Evolutionary conservation across 108 stramenopile species (phyloP), one percentile per base, ranked within the genome.

Genomic region (Phaeodactylum tricornutum): DNA sequence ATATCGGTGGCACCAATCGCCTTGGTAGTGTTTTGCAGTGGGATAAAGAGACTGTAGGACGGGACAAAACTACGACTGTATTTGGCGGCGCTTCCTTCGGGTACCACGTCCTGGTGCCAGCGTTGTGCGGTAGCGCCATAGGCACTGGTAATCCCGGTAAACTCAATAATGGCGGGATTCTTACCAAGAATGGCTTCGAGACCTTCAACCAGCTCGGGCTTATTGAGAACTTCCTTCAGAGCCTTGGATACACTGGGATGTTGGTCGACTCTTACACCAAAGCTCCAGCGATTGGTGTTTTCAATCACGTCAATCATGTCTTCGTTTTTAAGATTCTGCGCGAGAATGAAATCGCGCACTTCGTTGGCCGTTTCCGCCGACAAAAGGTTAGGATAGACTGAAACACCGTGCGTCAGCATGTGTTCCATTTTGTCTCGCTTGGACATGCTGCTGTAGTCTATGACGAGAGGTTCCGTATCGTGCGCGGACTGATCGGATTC

Each of bases 161-260:
- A 62, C 59, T 79, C 78, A 50, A 79, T 72, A 1, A 57, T 30
- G 16, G 78, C 78, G 17, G 78, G 73, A 69, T 79, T 49, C 1
- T 56, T 58, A 5, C 78, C 78, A 0, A 60, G 36, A 48, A 79
- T 68, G 15, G 53, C 48, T 53, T 72, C 48, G 45, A 79, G 32
- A 2, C 61, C 58, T 22, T 50, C 25, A 3, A 54, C 40, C 33
- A 79, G 47, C 33, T 36, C 21, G 19, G 44, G 23, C 43, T 74
- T 60, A 16, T 15, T 30, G 9, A 43, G 29, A 57, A 64, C 50
- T 71, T 72, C 48, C 47, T 67, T 53, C 54, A 79, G 35, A 20
- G 67, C 52, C 35, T 71, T 26, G 50, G 64, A 14, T 57, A 62
- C 28, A n/a, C 21, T 29, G 3, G 57, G 44, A 46, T 79, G 48